phyloP scores from a whole-genome alignment of 164 flowering plant species.

The Liquidambar formosana region DNA sequence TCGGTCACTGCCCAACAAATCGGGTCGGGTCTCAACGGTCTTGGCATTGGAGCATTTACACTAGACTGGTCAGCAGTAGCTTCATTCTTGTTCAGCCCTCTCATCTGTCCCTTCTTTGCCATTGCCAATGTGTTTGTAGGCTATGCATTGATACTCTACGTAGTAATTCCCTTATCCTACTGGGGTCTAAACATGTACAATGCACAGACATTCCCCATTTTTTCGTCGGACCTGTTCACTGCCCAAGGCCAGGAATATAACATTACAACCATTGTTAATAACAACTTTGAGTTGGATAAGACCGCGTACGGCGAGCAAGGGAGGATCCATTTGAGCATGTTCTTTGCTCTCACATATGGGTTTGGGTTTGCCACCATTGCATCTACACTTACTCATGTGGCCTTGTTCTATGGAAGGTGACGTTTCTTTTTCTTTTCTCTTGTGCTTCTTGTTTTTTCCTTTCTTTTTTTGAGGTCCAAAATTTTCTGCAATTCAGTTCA shows the following conservation, averaged over 20 bases:
- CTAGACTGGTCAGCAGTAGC: constrained; percentile 19
- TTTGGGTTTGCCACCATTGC: constrained; percentile 60
- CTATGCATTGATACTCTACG: neutral
- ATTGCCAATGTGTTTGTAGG: constrained; percentile 17
- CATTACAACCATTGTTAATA: constrained; percentile 42
- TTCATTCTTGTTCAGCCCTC: constrained; percentile 17
- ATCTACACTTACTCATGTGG: constrained; percentile 59
- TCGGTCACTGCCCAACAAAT: constrained; percentile 22
- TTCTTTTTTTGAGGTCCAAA: no score
- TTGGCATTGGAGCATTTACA: constrained; percentile 15
- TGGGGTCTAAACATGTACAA: constrained; percentile 19
- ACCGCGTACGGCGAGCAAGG: constrained; percentile 37
- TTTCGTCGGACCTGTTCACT: constrained; percentile 31
- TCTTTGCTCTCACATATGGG: constrained; percentile 58
- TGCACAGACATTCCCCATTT: constrained; percentile 12
- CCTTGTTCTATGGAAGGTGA: constrained; percentile 61
- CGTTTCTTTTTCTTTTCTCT: neutral
- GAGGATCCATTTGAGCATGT: constrained; percentile 39
- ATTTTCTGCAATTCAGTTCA: no score
- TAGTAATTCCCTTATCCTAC: constrained; percentile 11
- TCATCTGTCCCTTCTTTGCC: constrained; percentile 18
- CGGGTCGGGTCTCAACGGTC: constrained; percentile 17
- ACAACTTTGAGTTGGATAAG: constrained; percentile 46
- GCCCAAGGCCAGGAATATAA: constrained; percentile 36
- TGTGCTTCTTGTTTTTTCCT: no score